Conservation (phyloP, 345 rosid genomes). For the Erysimum cheiranthoides region DNA sequence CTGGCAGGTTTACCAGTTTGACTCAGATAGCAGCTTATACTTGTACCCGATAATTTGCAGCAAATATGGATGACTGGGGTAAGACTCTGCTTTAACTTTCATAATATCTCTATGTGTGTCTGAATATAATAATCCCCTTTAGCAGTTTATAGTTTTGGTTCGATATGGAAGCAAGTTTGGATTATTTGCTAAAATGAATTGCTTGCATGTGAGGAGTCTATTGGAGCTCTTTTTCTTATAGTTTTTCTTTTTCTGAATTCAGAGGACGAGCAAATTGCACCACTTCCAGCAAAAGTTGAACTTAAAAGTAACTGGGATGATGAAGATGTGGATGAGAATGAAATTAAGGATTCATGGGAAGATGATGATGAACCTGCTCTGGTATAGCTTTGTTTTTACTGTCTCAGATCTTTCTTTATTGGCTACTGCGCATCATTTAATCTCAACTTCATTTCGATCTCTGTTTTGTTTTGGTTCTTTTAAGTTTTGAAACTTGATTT, state of each 20-base stretch:
- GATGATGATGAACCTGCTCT: conserved; percentile 88
- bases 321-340: conserved; percentile 87
- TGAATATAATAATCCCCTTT: not conserved
- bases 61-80: conserved; percentile 49
- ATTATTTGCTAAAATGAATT: not conserved
- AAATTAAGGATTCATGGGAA: conserved; percentile 98
- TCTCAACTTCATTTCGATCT: not conserved
- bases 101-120: not conserved
- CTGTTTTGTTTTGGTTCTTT: not conserved
- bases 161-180: not conserved
- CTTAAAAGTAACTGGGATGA: conserved; percentile 84
- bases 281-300: conserved; percentile 57
- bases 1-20: conserved; percentile 24
- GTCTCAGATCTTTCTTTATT: not conserved
- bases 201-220: not conserved
- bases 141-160: not conserved
- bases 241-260: conserved; percentile 15
- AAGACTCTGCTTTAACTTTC: not conserved
- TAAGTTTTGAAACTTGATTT: too few species aligned
- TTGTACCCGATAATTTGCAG: not conserved
- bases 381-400: conserved; percentile 48
- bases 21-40: not conserved
- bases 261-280: conserved; percentile 76
- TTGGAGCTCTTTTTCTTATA: conserved; percentile 33
- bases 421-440: not conserved